Conservation (phyloP, 225 moss, liverwort and hornwort species). For the Takakia lepidozioides region DNA sequence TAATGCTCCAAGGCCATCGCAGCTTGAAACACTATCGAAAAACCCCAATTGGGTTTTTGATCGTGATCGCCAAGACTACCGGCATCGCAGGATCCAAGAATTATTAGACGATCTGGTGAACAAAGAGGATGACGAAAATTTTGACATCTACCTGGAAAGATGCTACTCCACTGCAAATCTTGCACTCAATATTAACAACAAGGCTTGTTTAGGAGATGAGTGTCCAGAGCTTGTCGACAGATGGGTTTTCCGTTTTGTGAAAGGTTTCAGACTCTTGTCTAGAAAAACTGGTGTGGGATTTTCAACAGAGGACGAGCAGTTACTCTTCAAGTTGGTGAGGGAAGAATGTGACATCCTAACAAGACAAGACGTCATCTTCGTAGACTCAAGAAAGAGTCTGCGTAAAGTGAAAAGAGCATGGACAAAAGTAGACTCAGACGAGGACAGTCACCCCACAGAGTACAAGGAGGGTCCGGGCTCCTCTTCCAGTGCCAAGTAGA, state of each 20-base stretch:
- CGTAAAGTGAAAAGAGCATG: constrained; percentile 32
- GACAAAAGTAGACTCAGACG: constrained; percentile 25
- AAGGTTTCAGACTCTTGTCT: constrained; percentile 27
- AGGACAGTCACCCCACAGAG: too few species aligned
- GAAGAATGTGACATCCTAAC: constrained; percentile 47
- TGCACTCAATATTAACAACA: constrained; percentile 12
- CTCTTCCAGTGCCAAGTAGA: too few species aligned
- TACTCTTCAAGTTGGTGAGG: constrained; percentile 25
- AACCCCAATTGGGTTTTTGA: constrained; percentile 32
- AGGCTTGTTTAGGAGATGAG: constrained; percentile 20
- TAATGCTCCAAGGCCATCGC: constrained; percentile 10
- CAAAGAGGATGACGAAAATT: constrained; percentile 19
- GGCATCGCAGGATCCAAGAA: constrained; percentile 20
- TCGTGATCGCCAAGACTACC: constrained; percentile 33
- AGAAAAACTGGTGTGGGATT: constrained; percentile 24
- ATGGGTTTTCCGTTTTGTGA: constrained; percentile 32
- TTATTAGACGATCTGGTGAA: constrained; percentile 16
- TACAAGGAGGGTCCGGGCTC: too few species aligned
- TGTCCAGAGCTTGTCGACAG: constrained; percentile 19
- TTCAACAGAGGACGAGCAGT: constrained; percentile 19
- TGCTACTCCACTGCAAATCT: constrained; percentile 20
- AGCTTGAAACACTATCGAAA: constrained; percentile 16
- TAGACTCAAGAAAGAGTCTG: constrained; percentile 14
- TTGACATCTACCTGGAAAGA: constrained; percentile 28
- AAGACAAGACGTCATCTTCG: constrained; percentile 19